phyloP scores from a whole-genome alignment of 805 yeast species.

The Ogataea siamensis region DNA sequence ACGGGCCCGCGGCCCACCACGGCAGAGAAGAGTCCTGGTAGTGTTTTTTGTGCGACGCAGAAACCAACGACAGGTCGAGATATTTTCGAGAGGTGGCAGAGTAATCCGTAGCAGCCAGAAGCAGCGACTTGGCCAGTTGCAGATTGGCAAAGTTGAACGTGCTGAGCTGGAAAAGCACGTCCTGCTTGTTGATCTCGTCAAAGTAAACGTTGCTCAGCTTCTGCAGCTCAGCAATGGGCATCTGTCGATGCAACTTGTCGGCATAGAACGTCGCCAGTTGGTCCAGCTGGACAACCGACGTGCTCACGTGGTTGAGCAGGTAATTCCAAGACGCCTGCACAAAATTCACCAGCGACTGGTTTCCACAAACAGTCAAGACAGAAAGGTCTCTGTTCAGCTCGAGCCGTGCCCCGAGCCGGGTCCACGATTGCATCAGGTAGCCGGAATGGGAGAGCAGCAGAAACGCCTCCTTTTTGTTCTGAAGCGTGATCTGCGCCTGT shows the following conservation, averaged over 20 bases:
- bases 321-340: slow-evolving; percentile 36
- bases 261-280: slow-evolving; percentile 21
- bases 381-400: slow-evolving; percentile 27
- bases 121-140: slow-evolving; percentile 26
- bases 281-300: slow-evolving; percentile 23
- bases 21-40: slow-evolving; percentile 29
- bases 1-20: slow-evolving; percentile 29
- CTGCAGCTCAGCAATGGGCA: slow-evolving; percentile 30
- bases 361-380: slow-evolving; percentile 31
- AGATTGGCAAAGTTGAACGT: slow-evolving; percentile 28
- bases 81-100: slow-evolving; percentile 19
- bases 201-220: slow-evolving; percentile 32
- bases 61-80: slow-evolving; percentile 12
- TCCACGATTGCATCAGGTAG: slow-evolving; percentile 34
- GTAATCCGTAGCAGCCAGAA: slow-evolving; percentile 30
- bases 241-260: slow-evolving; percentile 14
- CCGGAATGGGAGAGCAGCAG: slow-evolving; percentile 34
- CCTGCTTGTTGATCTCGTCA: slow-evolving; percentile 28
- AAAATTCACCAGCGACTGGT: slow-evolving; percentile 28
- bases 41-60: slow-evolving; percentile 9
- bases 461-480: slow-evolving; percentile 32
- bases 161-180: slow-evolving; percentile 29
- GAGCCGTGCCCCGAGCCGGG: slow-evolving; percentile 35
- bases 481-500: slow-evolving; percentile 28
- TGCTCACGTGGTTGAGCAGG: slow-evolving; percentile 28